Conservation (phyloP, 1,284 basidiomycete genomes). For the Rhodotorula sp. region DNA sequence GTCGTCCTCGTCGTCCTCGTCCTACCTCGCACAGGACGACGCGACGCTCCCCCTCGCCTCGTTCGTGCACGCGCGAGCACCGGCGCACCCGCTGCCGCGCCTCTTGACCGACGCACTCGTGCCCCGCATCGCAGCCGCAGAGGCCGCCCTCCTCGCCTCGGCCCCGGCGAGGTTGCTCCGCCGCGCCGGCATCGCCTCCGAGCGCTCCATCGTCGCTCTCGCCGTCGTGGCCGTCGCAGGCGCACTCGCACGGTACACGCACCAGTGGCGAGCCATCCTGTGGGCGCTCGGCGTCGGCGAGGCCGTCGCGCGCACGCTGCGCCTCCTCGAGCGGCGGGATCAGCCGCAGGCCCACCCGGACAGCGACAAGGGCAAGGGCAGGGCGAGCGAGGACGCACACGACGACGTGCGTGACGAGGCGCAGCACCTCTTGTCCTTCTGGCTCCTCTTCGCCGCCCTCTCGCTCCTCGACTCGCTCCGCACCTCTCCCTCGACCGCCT, state of each 20-base stretch:
- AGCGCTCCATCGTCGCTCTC: slow-evolving; percentile 7
- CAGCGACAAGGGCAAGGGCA: not conserved
- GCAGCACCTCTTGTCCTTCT: slow-evolving; percentile 28
- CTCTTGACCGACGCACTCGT: slow-evolving; percentile 18
- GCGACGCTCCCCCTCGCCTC: slow-evolving; percentile 14
- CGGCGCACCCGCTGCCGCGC: slow-evolving; percentile 17
- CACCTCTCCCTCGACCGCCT: slow-evolving; percentile 1
- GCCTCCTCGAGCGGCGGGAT: not conserved
- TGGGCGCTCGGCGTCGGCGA: slow-evolving; percentile 19
- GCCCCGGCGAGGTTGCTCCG: slow-evolving; percentile 9
- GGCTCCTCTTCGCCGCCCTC: slow-evolving; percentile 21
- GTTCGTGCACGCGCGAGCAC: not conserved
- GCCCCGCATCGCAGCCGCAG: slow-evolving; percentile 1
- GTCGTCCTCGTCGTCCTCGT: not conserved
- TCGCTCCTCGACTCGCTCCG: slow-evolving; percentile 20
- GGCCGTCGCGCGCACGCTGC: slow-evolving; percentile 16
- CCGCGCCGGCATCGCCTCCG: slow-evolving; percentile 11
- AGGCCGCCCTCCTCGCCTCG: slow-evolving; percentile 10
- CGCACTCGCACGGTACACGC: not conserved
- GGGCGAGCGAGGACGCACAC: not conserved
- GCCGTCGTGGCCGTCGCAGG: not conserved
- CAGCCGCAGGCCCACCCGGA: not conserved
- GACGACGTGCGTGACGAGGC: not conserved
- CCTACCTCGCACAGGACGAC: not conserved
- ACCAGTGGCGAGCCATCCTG: slow-evolving; percentile 20